Percentiles rank a stretch among this genome's conserved stretches.
Conservation (phyloP, 2,329 filamentous ascomycete genomes). For the Calonectria pteridis region DNA sequence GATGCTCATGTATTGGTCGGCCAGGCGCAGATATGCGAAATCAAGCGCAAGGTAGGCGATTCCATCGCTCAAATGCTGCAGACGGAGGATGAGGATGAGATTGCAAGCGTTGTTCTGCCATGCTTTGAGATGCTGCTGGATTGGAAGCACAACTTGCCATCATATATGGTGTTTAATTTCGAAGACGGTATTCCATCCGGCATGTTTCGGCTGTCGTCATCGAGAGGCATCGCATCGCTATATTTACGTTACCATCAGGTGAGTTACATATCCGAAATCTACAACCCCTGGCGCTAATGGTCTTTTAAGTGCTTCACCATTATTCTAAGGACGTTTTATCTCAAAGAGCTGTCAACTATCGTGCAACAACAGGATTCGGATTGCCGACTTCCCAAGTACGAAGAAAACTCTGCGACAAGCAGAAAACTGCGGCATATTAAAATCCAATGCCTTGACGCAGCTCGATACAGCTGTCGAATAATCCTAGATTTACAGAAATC, state of each 20-base stretch:
- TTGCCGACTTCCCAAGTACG: not conserved
- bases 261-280: not conserved
- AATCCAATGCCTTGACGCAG: conserved; percentile 20
- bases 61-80: not conserved
- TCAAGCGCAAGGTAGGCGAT: conserved; percentile 18
- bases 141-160: conserved; percentile 14
- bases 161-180: conserved; percentile 10
- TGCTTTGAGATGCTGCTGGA: conserved; percentile 5
- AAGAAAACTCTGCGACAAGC: not conserved
- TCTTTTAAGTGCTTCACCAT: conserved; percentile 19
- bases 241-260: conserved; percentile 25
- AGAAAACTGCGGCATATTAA: conserved; percentile 9
- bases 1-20: conserved; percentile 8
- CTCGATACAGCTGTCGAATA: conserved; percentile 15
- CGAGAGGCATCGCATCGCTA: conserved; percentile 22
- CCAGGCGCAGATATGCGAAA: conserved; percentile 20
- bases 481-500: conserved; percentile 6
- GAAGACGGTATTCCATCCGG: conserved; percentile 2
- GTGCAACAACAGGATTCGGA: conserved; percentile 1
- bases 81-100: conserved; percentile 3
- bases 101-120: not conserved
- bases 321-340: conserved; percentile 14
- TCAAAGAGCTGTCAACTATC: conserved; percentile 21
- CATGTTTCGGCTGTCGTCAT: conserved; percentile 14
- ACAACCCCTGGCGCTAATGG: not conserved